Conservation (phyloP, 257 asterid species). For the Solanum virginianum region DNA sequence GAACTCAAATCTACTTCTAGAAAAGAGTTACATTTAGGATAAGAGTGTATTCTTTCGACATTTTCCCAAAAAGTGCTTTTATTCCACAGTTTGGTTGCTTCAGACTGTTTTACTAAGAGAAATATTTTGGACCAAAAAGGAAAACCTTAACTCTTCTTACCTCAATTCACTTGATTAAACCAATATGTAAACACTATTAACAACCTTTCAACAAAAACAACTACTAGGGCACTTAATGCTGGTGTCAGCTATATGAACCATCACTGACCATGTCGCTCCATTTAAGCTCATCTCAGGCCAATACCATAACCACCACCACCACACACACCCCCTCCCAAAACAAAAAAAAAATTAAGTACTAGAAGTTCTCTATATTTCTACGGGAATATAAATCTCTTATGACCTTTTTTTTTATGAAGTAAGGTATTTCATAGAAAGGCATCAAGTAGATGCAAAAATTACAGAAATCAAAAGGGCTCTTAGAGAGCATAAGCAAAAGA, state of each 20-base stretch:
- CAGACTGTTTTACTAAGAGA: not conserved
- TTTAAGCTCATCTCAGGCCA: not conserved
- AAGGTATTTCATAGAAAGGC: too few relatives aligned
- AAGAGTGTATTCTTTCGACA: not conserved
- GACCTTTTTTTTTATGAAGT: not conserved
- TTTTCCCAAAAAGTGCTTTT: not conserved
- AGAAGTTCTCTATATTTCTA: not conserved
- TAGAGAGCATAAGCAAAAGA: too few relatives aligned
- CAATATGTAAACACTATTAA: not conserved
- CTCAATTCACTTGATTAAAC: not conserved
- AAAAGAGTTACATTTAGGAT: not conserved
- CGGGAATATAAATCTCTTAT: not conserved
- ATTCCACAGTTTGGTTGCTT: not conserved
- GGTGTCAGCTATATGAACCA: not conserved
- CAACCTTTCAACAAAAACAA: not conserved
- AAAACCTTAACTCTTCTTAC: not conserved
- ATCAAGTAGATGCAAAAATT: too few relatives aligned
- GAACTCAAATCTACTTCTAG: not conserved
- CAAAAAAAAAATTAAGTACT: not conserved
- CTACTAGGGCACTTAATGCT: not conserved
- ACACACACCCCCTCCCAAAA: too few relatives aligned
- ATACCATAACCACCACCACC: not conserved
- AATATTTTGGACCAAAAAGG: not conserved
- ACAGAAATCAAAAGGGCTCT: too few relatives aligned
- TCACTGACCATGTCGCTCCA: not conserved